Percentiles rank a stretch among this genome's conserved stretches.
Conservation (phyloP, 345 rosid species). For the Noccaea caerulescens region DNA sequence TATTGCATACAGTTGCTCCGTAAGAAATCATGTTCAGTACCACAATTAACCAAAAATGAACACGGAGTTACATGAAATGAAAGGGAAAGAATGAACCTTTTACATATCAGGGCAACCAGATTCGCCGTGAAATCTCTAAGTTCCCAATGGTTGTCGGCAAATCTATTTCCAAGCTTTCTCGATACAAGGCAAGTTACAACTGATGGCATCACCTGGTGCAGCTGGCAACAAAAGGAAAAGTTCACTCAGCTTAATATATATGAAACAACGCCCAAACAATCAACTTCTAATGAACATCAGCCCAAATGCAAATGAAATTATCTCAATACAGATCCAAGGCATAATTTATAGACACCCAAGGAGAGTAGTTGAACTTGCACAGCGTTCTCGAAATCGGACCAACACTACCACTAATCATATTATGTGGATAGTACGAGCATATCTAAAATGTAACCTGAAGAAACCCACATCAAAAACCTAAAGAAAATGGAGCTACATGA, state of each 20-base stretch:
- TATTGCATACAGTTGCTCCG: slow-evolving; percentile 13
- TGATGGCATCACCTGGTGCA: slow-evolving; percentile 99
- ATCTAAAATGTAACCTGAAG: slow-evolving; percentile 16
- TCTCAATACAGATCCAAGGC: slow-evolving; percentile 9
- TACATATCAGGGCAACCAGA: slow-evolving; percentile 84
- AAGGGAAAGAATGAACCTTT: slow-evolving; percentile 61
- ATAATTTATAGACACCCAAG: slow-evolving; percentile 3
- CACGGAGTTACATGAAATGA: slow-evolving; percentile 19
- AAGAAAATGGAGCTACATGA: slow-evolving; percentile 30
- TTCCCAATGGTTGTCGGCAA: slow-evolving; percentile 96
- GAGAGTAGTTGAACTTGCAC: slow-evolving; percentile 15
- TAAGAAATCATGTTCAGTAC: slow-evolving; percentile 20
- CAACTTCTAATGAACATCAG: slow-evolving; percentile 1
- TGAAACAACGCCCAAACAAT: slow-evolving; percentile 13
- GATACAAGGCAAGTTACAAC: slow-evolving; percentile 97
- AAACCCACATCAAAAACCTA: slow-evolving; percentile 12
- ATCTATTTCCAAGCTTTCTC: slow-evolving; percentile 86
- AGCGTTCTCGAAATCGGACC: neutral
- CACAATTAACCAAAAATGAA: slow-evolving; percentile 14
- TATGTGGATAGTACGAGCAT: slow-evolving; percentile 1
- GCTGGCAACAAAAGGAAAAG: slow-evolving; percentile 61
- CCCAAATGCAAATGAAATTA: slow-evolving; percentile 20
- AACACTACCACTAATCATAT: slow-evolving; percentile 15
- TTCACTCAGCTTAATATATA: slow-evolving; percentile 22
- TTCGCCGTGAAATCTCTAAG: slow-evolving; percentile 89